Conservation (phyloP, 257 asterid species). For the Capsicum pubescens region DNA sequence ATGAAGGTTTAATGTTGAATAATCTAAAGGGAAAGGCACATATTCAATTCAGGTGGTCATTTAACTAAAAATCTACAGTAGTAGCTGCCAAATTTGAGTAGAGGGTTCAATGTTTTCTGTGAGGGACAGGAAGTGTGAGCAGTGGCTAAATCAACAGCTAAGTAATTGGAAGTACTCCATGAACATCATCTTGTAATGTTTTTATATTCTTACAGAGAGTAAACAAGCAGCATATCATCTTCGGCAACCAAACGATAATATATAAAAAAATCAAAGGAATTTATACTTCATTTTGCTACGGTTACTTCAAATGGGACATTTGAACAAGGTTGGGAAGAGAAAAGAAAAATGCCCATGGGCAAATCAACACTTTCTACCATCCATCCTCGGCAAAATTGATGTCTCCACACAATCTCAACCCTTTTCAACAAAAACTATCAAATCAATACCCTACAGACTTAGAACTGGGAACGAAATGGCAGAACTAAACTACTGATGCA, state of each 20-base stretch:
- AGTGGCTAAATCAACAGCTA: background rate
- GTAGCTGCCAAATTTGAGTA: background rate
- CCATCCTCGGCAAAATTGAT: background rate
- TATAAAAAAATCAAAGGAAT: background rate
- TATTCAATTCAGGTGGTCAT: conserved; percentile 3
- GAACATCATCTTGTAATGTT: conserved; percentile 17
- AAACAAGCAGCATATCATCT: conserved; percentile 1
- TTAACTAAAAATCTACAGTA: background rate
- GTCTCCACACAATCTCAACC: background rate
- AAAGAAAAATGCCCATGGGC: background rate
- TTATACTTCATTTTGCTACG: background rate
- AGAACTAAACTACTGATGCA: background rate
- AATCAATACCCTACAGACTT: conserved; percentile 8
- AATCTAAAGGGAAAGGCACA: conserved; percentile 7
- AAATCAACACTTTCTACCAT: background rate
- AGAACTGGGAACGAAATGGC: background rate
- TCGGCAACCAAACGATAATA: background rate
- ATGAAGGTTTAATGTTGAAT: background rate
- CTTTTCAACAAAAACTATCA: background rate
- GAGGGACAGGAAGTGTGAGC: background rate
- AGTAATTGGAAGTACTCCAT: background rate
- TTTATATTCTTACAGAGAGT: background rate
- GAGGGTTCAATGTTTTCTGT: background rate
- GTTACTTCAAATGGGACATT: background rate
- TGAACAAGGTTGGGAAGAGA: background rate